phyloP scores from a whole-genome alignment of 768 basidiomycete species.

The Naematelia encephala region DNA sequence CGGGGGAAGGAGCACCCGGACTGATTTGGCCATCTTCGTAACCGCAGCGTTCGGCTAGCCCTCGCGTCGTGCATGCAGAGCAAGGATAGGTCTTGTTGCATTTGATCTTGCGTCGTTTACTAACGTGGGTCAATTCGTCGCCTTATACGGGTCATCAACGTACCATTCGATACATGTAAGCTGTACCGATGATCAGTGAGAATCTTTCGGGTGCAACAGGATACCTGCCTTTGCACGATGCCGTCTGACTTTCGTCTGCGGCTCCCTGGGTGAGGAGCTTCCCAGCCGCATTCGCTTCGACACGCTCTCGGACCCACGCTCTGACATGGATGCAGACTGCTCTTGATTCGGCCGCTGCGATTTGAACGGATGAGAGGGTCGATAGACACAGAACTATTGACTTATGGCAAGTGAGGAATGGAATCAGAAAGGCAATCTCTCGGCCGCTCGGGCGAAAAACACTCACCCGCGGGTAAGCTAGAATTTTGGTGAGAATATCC shows the following conservation, averaged over 20 bases:
- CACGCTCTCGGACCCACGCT: too few relatives aligned
- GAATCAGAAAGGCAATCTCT: background rate
- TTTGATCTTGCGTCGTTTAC: slow-evolving; percentile 9
- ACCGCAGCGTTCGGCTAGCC: background rate
- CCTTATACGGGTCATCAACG: background rate
- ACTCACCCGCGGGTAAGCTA: background rate
- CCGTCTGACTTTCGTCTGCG: slow-evolving; percentile 8
- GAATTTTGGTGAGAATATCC: too few relatives aligned
- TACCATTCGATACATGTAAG: slow-evolving; percentile 12
- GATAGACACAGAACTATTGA: background rate
- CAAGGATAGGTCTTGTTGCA: slow-evolving; percentile 10
- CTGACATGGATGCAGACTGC: too few relatives aligned
- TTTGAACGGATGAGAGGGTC: background rate
- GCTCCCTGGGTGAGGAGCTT: too few relatives aligned
- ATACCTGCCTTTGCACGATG: slow-evolving; percentile 7
- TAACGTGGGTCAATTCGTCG: background rate
- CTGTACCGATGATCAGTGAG: slow-evolving; percentile 3
- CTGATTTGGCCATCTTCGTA: slow-evolving; percentile 5
- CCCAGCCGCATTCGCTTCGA: too few relatives aligned
- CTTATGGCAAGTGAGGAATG: too few relatives aligned
- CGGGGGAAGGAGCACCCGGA: too few relatives aligned
- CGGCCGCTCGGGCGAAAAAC: background rate
- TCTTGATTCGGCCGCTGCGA: background rate
- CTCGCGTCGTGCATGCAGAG: slow-evolving; percentile 4
- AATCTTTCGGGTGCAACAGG: background rate